Base-by-base conservation (phyloP, 345 rosid species). In the Hibiscus trionum region DNA sequence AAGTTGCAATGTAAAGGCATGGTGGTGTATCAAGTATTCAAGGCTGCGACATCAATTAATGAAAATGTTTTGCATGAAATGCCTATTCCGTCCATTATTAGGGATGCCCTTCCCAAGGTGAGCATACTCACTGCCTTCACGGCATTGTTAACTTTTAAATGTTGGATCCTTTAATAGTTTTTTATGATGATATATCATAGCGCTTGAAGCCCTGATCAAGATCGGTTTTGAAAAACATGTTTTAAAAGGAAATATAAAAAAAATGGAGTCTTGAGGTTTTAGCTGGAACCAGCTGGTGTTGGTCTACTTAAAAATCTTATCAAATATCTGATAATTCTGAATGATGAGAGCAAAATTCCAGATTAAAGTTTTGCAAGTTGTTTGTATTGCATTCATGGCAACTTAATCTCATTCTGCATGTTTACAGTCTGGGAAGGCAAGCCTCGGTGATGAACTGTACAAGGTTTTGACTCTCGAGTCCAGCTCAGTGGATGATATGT, bases 21-120 rank as follows among this genome's bases (percentile, higher is more conserved):
- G 79, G 77, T 88, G 73, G 93, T 95, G 35, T 84, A 86, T 79
- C 99, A 95, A 87, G 87, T 94, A 53, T 87, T 90, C 82, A 94
- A 94, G 91, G 99, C 99, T 77, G 86, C 97, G 19, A 92, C 85
- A 79, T 80, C 96, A 31, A 92, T 92, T 69, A 95, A 95, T 14
- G 96, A 89, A 69, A 88, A 77, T 73, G 78, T 95, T 72, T 84
- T 92, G 83, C 88, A 83, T 29, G 99, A 95, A 84, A 95, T 95
- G 93, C 89, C 96, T 2, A 81, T 95, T 58, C 96, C 97, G 4
- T 44, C 82, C 69, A 73, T 85, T 56, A 88, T 95, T 75, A 86
- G 74, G 72, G 93, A 90, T 73, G 92, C 96, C 35, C 80, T 94
- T 52, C 93, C 95, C 61, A 91, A 85, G 86, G 99, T 95, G 82